Percentiles rank a stretch among this genome's conserved stretches.
These are phyloP conservation scores for Neofusicoccum cordaticola DNA, from an alignment of 2,329 filamentous ascomycete species.

Conservation along the genomic window DNA sequence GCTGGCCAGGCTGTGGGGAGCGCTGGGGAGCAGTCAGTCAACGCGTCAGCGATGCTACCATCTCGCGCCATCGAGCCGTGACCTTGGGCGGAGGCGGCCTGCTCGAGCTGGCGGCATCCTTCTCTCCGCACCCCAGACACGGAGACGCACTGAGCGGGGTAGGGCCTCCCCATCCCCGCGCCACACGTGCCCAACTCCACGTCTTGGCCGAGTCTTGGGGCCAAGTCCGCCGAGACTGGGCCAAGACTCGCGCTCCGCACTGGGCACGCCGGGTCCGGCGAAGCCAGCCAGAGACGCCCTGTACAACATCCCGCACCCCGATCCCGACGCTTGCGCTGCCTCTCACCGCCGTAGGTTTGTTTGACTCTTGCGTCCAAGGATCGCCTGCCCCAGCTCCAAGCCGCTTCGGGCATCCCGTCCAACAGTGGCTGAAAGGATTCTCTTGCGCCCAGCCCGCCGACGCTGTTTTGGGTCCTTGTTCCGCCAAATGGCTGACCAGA, in stretches of 20 bases:
- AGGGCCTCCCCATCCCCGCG: not conserved
- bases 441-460: not conserved
- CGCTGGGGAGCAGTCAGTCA: not conserved
- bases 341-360: not conserved
- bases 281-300: not conserved
- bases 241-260: not conserved
- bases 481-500: not conserved
- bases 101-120: not conserved
- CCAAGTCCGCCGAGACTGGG: not conserved
- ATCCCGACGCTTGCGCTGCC: not conserved
- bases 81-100: not conserved
- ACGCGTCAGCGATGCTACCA: not conserved
- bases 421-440: conserved; percentile 9
- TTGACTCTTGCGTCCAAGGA: not conserved
- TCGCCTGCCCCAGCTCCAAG: not conserved
- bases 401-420: conserved; percentile 1
- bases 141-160: not conserved
- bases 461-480: not conserved
- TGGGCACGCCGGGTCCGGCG: not conserved
- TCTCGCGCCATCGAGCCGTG: not conserved
- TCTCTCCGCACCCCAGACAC: conserved; percentile 10
- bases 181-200: not conserved
- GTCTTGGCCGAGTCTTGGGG: not conserved
- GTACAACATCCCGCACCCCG: not conserved
- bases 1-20: no score